Evolutionary conservation across 495 filamentous ascomycete species (phyloP), one percentile per base, ranked within the genome.

Genomic region (Bathelium albidoporum): DNA sequence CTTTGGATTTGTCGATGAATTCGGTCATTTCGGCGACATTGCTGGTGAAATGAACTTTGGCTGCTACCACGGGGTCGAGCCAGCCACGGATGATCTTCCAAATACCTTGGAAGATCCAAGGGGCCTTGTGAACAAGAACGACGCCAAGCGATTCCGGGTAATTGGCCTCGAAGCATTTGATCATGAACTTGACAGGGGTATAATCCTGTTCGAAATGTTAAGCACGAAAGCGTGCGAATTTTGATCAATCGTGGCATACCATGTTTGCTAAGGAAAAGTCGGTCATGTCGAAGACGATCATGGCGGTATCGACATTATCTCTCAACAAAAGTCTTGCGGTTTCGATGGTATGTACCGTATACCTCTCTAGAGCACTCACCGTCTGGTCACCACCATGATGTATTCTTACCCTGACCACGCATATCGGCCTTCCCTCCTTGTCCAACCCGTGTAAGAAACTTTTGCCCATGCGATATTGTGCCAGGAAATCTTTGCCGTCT

Each of bases 81-180:
- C 93, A 97, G 71, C 91, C 91, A 68, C 84, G 86, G 73, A 98
- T 95, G 63, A 98, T 87, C 68, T 83, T 90, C 93, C 76, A 78
- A 26, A 79, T 75, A n/a, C 72, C 86, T 76, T 94, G 90, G 78
- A 98, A 98, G 41, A 97, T 78, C 94, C 93, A 98, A 3, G 94
- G 94, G 0, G 94, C 86, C 74, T 96, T 96, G 78, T 98, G 91
- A 36, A 98, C 89, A n/a, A 97, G 85, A 7, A 97, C 91, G 5
- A 89, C 79, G 55, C 95, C 94, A 0, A 98, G 80, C 59, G 82
- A 89, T 73, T 97, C 95, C 29, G 95, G 94, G 72, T 97, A 98
- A 75, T 98, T 97, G 59, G 94, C 95, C 77, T 97, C 95, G 72
- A 98, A 98, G 75, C 91, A 96, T 77, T 96, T 96, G 78, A 97